Base-by-base conservation (phyloP, 148 eudicot genomes). In the Chenopodium suecicum region DNA sequence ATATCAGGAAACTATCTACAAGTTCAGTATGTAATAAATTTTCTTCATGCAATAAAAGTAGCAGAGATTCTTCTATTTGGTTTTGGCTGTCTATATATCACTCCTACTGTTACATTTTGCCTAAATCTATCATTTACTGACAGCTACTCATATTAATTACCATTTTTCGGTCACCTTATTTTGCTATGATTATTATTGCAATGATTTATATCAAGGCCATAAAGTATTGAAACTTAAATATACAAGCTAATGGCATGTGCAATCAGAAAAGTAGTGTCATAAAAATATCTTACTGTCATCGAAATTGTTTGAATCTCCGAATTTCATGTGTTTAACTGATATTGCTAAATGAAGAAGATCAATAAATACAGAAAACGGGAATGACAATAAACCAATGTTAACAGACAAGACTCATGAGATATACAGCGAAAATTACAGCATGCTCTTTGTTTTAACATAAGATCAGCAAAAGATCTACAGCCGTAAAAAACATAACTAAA, bases 371-470 rank as follows among this genome's bases (percentile, higher is more conserved):
- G 52, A 41, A 7, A 60, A 48, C 47, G 25, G 1, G 58, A 50
- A 72, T 76, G 68, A 7, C 48, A 22, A 22, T 32, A 3, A 50
- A 71, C 20, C n/a, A 58, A 19, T 32, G 54, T 6, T 10, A 54
- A 37, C 23, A 74, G 25, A 63, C 23, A 32, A 73, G 20, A 17
- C 62, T 56, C 62, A 17, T 56, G 7, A 60, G 34, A 75, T 74
- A 75, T 80, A 82, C 81, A 84, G 41, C 16, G 34, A 82, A 73
- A 27, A 81, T 63, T 77, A 71, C 68, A 81, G 65, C 70, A 85
- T 73, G 76, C 79, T 81, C 70, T 66, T 71, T 31, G 79, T 73
- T 78, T 14, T 76, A 81, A 13, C 16, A 69, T 56, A 63, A 22
- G 78, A 82, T 73, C 74, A 73, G 32, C 19, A 29, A 73, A 65